A percentile compares a stretch with the other conserved stretches of the same genome.
These are phyloP conservation scores for Beta lomatogona DNA, from an alignment of 179 eudicot genomes.

Conservation along the genomic window DNA sequence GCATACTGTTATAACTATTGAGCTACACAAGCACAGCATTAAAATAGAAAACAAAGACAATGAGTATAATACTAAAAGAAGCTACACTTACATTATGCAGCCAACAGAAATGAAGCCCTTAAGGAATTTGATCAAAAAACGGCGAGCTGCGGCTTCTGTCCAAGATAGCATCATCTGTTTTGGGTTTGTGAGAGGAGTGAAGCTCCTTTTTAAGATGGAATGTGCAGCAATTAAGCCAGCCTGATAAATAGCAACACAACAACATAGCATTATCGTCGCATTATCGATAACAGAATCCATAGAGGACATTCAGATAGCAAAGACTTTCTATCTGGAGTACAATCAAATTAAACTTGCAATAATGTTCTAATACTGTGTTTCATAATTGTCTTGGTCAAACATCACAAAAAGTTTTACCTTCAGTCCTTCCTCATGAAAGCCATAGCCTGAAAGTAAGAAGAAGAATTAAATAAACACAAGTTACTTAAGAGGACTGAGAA, in stretches of 20 bases:
- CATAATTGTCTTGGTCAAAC: not conserved
- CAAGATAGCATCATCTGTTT: constrained; percentile 74
- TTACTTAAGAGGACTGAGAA: not conserved
- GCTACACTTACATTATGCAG: constrained; percentile 65
- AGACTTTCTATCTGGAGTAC: not conserved
- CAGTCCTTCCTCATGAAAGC: constrained; percentile 91
- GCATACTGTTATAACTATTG: not conserved
- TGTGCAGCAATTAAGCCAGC: constrained; percentile 77
- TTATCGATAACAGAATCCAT: not conserved
- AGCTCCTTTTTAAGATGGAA: constrained; percentile 47
- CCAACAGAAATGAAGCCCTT: constrained; percentile 60
- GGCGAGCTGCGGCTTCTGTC: constrained; percentile 67
- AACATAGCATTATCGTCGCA: not conserved
- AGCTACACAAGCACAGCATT: not conserved
- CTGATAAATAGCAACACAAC: constrained; percentile 34
- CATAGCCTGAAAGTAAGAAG: constrained; percentile 58
- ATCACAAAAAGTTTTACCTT: constrained; percentile 50
- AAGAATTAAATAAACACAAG: not conserved
- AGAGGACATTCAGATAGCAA: not conserved
- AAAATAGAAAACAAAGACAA: not conserved
- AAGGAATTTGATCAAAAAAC: constrained; percentile 67
- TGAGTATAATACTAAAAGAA: not conserved
- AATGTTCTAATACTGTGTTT: not conserved
- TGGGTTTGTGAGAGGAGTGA: constrained; percentile 50
- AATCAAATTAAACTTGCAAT: not conserved